Evolutionary conservation across 352 stramenopile species (phyloP), one percentile per base, ranked within the genome.

Genomic region (Phytophthora europaea): DNA sequence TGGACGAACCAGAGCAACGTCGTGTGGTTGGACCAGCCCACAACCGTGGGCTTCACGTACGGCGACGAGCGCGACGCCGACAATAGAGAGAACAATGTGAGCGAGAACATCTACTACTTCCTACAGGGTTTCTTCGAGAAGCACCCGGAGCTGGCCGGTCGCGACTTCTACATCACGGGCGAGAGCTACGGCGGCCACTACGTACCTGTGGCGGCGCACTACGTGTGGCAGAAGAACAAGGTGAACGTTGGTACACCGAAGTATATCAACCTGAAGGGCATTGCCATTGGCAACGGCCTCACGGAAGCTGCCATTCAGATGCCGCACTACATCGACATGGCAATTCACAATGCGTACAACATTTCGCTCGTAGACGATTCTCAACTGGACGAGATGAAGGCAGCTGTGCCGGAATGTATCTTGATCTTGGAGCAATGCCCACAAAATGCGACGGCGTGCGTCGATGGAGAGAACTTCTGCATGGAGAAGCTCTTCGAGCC

Each of bases 101-200:
- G 79, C 15, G 81, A 84, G 38, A 91, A 92, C 64, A 86, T 91
- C 38, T 92, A 82, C 70, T 80, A 76, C 54, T 93, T 93, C 65
- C 57, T 93, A 15, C 80, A 90, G n/a, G 77, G 79, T 36, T 91
- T 90, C 75, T 66, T 93, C 34, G 67, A 76, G n/a, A 76, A 86
- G 47, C 85, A 91, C 65, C 84, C 84, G 23, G 73, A 87, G 65
- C 72, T 93, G 31, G 31, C 73, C 2, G 78, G 70, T n/a, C 82
- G 81, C 2, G 74, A 82, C 6, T 85, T 92, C 45, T 94, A 83
- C 78, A 79, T 93, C 54, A 84, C 84, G 22, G 86, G 86, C 20
- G 82, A 94, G 71, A 88, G 81, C 63, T 94, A 92, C 53, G 87
- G 67, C 3, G 87, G 87, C 3, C 87, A 94, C 61, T 94, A 90